phyloP scores from a whole-genome alignment of 371 early-diverging fungal species.

The Mucor ambiguus region DNA sequence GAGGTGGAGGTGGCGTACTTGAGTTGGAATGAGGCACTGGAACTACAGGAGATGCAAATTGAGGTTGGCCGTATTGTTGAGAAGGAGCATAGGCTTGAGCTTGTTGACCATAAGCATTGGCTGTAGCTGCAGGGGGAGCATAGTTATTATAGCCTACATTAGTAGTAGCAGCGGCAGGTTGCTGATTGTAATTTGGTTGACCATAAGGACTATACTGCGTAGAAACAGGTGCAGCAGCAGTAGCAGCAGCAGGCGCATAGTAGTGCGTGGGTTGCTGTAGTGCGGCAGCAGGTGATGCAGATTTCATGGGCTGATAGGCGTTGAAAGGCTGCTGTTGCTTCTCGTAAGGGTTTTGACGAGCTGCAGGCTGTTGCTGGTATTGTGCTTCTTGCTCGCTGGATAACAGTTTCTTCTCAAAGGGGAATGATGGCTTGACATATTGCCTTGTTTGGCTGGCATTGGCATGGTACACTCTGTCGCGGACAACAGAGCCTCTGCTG shows the following conservation, averaged over 20 bases:
- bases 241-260: neutral
- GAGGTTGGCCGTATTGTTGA: slow-evolving; percentile 2
- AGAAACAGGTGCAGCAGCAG: slow-evolving; percentile 26
- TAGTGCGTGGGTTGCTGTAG: slow-evolving; percentile 11
- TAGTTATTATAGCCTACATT: neutral
- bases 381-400: neutral
- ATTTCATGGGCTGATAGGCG: neutral
- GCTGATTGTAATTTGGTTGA: neutral
- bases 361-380: slow-evolving; percentile 24
- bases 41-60: slow-evolving; percentile 20
- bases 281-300: neutral
- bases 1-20: slow-evolving; percentile 22
- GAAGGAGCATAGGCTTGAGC: neutral
- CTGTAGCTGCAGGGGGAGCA: neutral
- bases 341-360: neutral
- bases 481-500: slow-evolving; percentile 60
- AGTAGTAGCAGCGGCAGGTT: neutral
- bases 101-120: neutral
- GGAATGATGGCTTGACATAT: slow-evolving; percentile 60
- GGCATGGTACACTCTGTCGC: slow-evolving; percentile 74
- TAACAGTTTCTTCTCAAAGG: slow-evolving; percentile 53
- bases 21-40: slow-evolving; percentile 27
- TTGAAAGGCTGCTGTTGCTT: neutral
- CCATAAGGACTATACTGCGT: slow-evolving; percentile 5
- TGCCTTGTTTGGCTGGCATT: slow-evolving; percentile 47